Evolutionary conservation across 768 basidiomycete genomes (phyloP).

Genomic region (Kwoniella europaea): DNA sequence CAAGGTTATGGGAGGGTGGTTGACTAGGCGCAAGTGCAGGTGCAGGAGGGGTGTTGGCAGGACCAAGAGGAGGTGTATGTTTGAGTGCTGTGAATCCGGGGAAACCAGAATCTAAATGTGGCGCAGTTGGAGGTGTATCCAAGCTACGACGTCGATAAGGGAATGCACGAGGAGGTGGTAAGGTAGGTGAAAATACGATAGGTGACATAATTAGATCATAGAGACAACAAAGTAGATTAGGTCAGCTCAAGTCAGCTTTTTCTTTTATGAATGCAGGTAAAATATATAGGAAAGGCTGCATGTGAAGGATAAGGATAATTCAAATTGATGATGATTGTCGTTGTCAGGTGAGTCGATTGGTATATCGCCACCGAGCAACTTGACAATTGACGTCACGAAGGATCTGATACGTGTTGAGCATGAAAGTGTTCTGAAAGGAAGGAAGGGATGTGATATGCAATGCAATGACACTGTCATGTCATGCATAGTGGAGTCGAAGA

Average conservation of each 20-base stretch:
- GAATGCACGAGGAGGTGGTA: slow-evolving; percentile 1
- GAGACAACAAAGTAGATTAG: neutral
- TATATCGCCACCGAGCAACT: neutral
- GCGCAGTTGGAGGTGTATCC: slow-evolving; percentile 33
- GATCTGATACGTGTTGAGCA: slow-evolving; percentile 14
- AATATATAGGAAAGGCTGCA: neutral
- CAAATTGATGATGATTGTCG: neutral
- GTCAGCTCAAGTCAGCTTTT: slow-evolving; percentile 8
- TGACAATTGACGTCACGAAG: slow-evolving; percentile 27
- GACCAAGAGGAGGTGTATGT: slow-evolving; percentile 7
- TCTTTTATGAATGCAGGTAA: neutral
- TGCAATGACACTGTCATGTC: neutral
- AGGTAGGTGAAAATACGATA: slow-evolving; percentile 8
- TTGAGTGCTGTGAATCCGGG: slow-evolving; percentile 19
- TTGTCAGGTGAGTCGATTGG: neutral
- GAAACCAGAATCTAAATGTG: slow-evolving; percentile 20
- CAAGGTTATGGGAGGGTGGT: neutral
- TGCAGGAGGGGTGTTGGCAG: neutral
- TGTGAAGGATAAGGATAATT: slow-evolving; percentile 4
- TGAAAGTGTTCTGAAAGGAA: slow-evolving; percentile 6
- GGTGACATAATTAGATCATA: slow-evolving; percentile 3
- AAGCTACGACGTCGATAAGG: slow-evolving; percentile 19
- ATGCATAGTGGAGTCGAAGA: neutral
- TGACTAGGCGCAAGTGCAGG: neutral
- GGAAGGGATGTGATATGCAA: neutral